Conservation (phyloP, 2,329 filamentous ascomycete genomes). For the Tolypocladium endophyticum region DNA sequence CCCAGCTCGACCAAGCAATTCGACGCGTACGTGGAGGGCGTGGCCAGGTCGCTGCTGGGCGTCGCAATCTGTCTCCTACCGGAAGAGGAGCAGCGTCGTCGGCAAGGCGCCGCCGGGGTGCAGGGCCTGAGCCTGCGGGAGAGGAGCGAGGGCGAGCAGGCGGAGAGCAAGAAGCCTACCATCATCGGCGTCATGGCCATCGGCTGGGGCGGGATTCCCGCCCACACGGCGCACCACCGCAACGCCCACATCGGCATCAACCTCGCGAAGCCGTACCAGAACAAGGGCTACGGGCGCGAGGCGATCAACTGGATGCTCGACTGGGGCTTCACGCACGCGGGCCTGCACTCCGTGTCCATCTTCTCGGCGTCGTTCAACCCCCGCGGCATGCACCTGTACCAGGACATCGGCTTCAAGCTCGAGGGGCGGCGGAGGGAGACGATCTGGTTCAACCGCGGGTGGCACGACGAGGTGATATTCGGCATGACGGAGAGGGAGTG, state of each 20-base stretch:
- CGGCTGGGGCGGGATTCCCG: conserved; percentile 7
- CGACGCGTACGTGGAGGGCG: conserved; percentile 2
- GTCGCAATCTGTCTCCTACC: conserved; percentile 10
- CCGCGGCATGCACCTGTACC: conserved; percentile 29
- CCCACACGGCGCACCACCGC: conserved; percentile 7
- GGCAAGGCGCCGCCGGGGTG: not conserved
- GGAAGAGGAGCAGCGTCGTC: not conserved
- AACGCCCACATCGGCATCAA: conserved; percentile 21
- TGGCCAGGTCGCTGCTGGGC: conserved; percentile 8
- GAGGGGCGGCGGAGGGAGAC: conserved; percentile 27
- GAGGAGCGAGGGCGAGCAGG: conserved; percentile 1
- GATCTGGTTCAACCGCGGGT: conserved; percentile 26
- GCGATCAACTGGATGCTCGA: conserved; percentile 34
- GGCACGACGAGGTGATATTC: conserved; percentile 21
- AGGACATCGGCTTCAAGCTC: conserved; percentile 29
- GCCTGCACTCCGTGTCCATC: conserved; percentile 32
- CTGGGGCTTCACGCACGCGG: conserved; percentile 31
- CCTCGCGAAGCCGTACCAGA: conserved; percentile 23
- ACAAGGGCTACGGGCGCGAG: conserved; percentile 32
- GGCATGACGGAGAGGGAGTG: conserved; percentile 28
- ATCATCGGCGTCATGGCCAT: conserved; percentile 11
- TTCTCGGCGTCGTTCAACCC: conserved; percentile 29
- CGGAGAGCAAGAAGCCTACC: conserved; percentile 1
- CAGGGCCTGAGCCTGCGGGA: not conserved
- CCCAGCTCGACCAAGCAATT: conserved; percentile 6